A percentile compares a stretch with the other conserved stretches of the same genome.
Evolutionary conservation across 345 rosid genomes (phyloP).

Genomic region (Pelargonium nanum): DNA sequence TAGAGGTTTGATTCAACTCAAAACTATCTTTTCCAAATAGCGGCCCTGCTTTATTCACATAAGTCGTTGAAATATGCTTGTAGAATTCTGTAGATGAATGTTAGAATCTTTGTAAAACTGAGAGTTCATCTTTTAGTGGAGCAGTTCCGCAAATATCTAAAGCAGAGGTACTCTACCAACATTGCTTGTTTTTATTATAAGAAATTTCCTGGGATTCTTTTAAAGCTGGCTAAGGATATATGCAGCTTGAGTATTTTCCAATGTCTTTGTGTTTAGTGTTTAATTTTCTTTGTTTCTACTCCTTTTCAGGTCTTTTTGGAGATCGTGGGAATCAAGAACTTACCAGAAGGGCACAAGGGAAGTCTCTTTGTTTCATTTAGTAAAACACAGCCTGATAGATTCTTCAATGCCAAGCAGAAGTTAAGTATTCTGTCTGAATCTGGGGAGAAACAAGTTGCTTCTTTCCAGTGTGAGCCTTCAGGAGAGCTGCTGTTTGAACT

Average conservation of each 20-base stretch:
- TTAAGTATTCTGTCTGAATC: constrained; percentile 50
- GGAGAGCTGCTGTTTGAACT: constrained; percentile 79
- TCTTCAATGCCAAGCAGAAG: constrained; percentile 48
- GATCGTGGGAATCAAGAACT: constrained; percentile 62
- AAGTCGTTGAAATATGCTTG: too few species aligned
- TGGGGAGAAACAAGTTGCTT: constrained; percentile 53
- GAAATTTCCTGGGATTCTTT: neutral
- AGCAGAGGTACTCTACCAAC: too few species aligned
- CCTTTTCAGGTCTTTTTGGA: constrained; percentile 50
- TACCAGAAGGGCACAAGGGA: constrained; percentile 58
- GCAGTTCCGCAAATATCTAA: too few species aligned
- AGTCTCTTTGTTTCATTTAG: constrained; percentile 46
- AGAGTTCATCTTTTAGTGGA: too few species aligned
- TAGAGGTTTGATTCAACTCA: too few species aligned
- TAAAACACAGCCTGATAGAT: constrained; percentile 58
- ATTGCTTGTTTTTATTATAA: too few species aligned
- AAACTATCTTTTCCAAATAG: too few species aligned
- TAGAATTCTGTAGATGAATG: too few species aligned
- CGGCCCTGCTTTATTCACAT: too few species aligned
- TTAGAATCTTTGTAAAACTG: too few species aligned
- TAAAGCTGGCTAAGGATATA: neutral
- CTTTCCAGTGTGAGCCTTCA: constrained; percentile 64
- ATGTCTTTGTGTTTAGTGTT: constrained; percentile 1
- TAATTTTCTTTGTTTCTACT: constrained; percentile 9
- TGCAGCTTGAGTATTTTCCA: neutral